A percentile compares a stretch with the other conserved stretches of the same genome.
phyloP scores from a whole-genome alignment of 163 green algal species.

The Smithsoniella earleae region DNA sequence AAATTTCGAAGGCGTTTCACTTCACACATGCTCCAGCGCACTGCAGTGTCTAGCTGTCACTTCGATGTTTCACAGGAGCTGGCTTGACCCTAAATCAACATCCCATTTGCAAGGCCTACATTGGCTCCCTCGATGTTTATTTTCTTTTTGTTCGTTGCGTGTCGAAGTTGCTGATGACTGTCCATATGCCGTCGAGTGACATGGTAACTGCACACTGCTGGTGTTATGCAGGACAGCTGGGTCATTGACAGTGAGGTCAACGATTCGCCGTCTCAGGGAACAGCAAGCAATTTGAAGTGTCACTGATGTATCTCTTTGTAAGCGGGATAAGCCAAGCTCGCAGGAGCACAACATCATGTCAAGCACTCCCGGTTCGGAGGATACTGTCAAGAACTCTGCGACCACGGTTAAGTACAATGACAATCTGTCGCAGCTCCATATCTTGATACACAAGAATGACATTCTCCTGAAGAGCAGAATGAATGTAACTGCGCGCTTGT shows the following conservation, averaged over 20 bases:
- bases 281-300: too few relatives aligned
- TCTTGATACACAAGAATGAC: too few relatives aligned
- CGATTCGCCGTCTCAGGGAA: slow-evolving; percentile 93
- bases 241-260: slow-evolving; percentile 89
- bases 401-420: too few relatives aligned
- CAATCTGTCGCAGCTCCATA: too few relatives aligned
- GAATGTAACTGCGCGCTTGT: too few relatives aligned
- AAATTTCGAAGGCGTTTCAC: neutral
- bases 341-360: too few relatives aligned
- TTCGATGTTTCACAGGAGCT: neutral
- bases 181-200: too few relatives aligned
- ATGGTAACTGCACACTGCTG: neutral
- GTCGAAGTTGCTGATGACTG: neutral
- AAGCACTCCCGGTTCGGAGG: too few relatives aligned
- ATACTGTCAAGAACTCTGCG: too few relatives aligned
- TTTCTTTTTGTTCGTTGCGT: neutral
- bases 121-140: neutral
- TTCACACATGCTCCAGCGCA: slow-evolving; percentile 27
- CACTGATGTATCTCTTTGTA: too few relatives aligned
- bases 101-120: neutral
- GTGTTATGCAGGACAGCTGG: slow-evolving; percentile 58
- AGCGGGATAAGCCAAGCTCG: too few relatives aligned
- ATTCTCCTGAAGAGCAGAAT: too few relatives aligned
- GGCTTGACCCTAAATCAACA: neutral
- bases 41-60: slow-evolving; percentile 36